Evolutionary conservation across 2,329 filamentous ascomycete species (phyloP).

Genomic region (Botrytis cinerea): DNA sequence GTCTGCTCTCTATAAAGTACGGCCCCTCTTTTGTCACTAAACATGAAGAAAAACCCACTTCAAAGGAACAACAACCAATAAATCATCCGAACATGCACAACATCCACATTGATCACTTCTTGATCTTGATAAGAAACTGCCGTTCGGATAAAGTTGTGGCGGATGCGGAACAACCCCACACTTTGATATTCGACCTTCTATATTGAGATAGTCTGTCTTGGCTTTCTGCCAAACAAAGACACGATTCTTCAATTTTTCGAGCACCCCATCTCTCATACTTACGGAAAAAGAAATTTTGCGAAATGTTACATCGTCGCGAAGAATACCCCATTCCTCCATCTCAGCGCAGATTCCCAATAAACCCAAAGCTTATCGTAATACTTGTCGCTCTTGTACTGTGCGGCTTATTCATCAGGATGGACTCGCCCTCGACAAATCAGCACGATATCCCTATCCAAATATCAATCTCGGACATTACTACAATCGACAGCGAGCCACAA

Average conservation of each 20-base stretch:
- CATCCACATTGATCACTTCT: neutral
- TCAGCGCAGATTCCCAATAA: neutral
- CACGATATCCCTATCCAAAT: constrained; percentile 8
- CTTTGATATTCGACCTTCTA: constrained; percentile 9
- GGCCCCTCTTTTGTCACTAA: neutral
- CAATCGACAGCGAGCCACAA: neutral
- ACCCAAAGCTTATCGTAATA: neutral
- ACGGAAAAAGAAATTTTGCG: neutral
- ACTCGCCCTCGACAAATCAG: neutral
- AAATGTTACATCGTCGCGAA: constrained; percentile 1
- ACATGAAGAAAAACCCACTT: neutral
- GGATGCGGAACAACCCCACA: neutral
- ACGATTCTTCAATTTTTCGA: neutral
- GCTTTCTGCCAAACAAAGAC: neutral
- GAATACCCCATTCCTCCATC: neutral
- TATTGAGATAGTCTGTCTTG: constrained; percentile 6
- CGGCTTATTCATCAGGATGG: constrained; percentile 8
- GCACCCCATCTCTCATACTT: neutral
- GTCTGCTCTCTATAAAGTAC: neutral
- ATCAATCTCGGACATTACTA: neutral
- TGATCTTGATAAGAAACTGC: constrained; percentile 9
- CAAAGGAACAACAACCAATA: neutral
- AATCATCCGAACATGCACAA: neutral
- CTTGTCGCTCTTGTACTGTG: neutral
- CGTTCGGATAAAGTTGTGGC: constrained; percentile 3